These are phyloP conservation scores for Protostelium mycophagum DNA, from an alignment of 78 protist species.

Conservation along the genomic window DNA sequence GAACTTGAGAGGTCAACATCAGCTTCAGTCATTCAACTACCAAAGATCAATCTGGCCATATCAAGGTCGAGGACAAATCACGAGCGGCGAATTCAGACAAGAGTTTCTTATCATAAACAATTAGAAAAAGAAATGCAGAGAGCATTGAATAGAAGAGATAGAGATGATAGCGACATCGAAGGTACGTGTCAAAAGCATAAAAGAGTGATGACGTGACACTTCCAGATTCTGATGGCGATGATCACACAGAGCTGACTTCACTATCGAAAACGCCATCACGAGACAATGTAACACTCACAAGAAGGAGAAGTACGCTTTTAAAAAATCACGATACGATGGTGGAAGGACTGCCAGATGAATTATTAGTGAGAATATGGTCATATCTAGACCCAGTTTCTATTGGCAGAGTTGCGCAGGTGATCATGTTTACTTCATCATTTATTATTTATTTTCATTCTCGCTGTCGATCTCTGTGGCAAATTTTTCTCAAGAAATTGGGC, in stretches of 20 bases:
- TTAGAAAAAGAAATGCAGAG: background rate
- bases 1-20: too few relatives aligned
- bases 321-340: background rate
- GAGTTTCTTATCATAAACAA: background rate
- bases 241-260: too few relatives aligned
- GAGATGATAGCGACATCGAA: background rate
- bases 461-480: too few relatives aligned
- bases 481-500: too few relatives aligned
- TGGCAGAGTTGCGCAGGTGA: background rate
- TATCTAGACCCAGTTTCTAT: background rate
- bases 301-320: background rate
- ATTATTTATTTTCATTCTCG: background rate
- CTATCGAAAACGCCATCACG: background rate
- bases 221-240: background rate
- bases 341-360: background rate
- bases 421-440: background rate
- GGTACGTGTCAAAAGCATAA: background rate
- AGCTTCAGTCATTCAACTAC: too few relatives aligned
- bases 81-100: too few relatives aligned
- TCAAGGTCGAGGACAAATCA: too few relatives aligned
- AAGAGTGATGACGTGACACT: background rate
- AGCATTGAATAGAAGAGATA: background rate
- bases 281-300: background rate
- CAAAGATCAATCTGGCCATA: too few relatives aligned
- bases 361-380: background rate